Evolutionary conservation across 2,329 filamentous ascomycete genomes (phyloP), one percentile per base, ranked within the genome.

Genomic region (Gaeumannomyces sp.): DNA sequence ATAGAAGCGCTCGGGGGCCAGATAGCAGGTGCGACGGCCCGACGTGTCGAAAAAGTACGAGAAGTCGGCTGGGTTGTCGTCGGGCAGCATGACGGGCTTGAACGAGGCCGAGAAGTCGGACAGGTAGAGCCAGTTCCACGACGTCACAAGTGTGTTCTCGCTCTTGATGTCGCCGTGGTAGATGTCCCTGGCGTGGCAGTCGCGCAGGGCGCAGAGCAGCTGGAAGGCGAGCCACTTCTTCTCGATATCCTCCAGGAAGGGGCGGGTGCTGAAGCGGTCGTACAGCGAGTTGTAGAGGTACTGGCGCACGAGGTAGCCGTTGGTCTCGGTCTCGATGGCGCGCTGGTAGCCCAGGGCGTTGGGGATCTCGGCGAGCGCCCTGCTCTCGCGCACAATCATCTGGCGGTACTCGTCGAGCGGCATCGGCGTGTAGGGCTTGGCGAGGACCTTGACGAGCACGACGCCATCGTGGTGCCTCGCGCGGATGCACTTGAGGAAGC

Each of bases 211-310:
- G 75, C 93, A 97, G 14, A 99, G 84, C 3, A 99, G 84, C 78
- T 99, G 95, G 72, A 97, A 99, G 0, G 94, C 91, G 62, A 99
- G 85, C 95, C 95, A 99, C 79, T 96, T 97, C 83, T 97, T 98
- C 77, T 99, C 95, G 69, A 99, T 95, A 69, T 96, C 92, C 76
- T 99, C 96, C 13, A 98, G 81, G 71, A 99, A 99, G 0, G 95
- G 96, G 10, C 96, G 88, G 11, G 95, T 99, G 77, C 95, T 96
- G 76, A 99, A 87, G 64, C 95, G 91, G 78, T 99, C 95, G 78
- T 99, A 99, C 5, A 99, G 84, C 29, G 95, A 98, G 80, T 91
- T 97, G 77, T 98, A 95, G 67, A 98, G 88, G 74, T 91, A 98
- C 77, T 98, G 96, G 63, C 95, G 90, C 65, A 97, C 92, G 27